Conservation (phyloP, 371 early-diverging fungal genomes). For the Umbelopsis sp. region DNA sequence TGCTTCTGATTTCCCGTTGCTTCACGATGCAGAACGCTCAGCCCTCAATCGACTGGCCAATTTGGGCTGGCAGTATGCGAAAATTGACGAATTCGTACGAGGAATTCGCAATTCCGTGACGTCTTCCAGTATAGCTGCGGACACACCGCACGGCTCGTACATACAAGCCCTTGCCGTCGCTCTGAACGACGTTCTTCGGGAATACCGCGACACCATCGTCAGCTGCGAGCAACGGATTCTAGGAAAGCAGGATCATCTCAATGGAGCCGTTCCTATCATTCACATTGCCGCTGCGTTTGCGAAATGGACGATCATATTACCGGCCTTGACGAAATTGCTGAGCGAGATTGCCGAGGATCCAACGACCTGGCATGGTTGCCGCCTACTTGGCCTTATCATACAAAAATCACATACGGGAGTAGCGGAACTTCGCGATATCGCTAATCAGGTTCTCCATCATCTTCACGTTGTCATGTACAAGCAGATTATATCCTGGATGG, state of each 20-base stretch:
- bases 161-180: conserved; percentile 56
- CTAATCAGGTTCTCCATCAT: conserved; percentile 55
- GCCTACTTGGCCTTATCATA: conserved; percentile 60
- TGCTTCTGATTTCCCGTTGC: conserved; percentile 59
- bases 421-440: conserved; percentile 48
- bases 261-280: conserved; percentile 52
- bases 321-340: conserved; percentile 39
- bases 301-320: conserved; percentile 43
- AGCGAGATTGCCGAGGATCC: conserved; percentile 33
- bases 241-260: conserved; percentile 43
- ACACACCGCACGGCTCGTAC: conserved; percentile 42
- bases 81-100: conserved; percentile 49
- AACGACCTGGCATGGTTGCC: conserved; percentile 50
- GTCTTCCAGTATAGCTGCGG: neutral
- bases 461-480: conserved; percentile 66
- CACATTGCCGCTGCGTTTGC: conserved; percentile 45
- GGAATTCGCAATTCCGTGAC: conserved; percentile 24
- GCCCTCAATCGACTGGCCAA: conserved; percentile 66
- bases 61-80: conserved; percentile 61
- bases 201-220: conserved; percentile 59
- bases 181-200: conserved; percentile 52
- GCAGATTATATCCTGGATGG: conserved; percentile 75
- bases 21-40: conserved; percentile 73
- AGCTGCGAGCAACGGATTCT: conserved; percentile 60
- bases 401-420: conserved; percentile 63